These are phyloP conservation scores for Lecanicillium sp. DNA, from an alignment of 2,329 filamentous ascomycete genomes.

Conservation along the genomic window DNA sequence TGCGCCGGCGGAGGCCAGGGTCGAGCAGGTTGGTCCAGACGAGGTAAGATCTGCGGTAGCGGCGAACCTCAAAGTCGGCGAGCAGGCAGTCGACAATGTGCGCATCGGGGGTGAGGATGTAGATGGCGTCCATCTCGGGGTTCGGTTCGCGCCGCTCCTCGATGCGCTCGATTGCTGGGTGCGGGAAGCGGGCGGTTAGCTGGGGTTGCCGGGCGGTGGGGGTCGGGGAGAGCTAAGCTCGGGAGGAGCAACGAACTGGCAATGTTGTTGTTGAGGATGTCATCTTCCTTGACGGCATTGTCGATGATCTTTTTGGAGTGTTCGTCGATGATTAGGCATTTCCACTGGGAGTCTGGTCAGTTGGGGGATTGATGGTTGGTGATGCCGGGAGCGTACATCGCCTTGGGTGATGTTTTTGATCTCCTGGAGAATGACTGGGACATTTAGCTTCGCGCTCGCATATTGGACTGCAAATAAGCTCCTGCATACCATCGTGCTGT, in stretches of 20 bases:
- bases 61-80: slow-evolving; percentile 79
- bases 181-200: slow-evolving; percentile 14
- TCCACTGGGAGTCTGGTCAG: slow-evolving; percentile 61
- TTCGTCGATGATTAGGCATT: slow-evolving; percentile 87
- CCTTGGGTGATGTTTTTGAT: slow-evolving; percentile 74
- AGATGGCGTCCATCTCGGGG: slow-evolving; percentile 89
- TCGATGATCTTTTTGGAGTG: slow-evolving; percentile 78
- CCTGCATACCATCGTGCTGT: slow-evolving; percentile 51
- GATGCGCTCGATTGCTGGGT: slow-evolving; percentile 84
- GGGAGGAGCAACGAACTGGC: slow-evolving; percentile 59
- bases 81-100: slow-evolving; percentile 92
- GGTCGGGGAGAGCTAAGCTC: background rate
- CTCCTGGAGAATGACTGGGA: slow-evolving; percentile 32
- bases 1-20: slow-evolving; percentile 61
- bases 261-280: slow-evolving; percentile 94
- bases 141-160: slow-evolving; percentile 79
- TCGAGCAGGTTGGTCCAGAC: slow-evolving; percentile 80
- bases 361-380: slow-evolving; percentile 4
- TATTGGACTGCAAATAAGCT: background rate
- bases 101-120: slow-evolving; percentile 77
- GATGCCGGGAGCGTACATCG: slow-evolving; percentile 54
- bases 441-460: background rate
- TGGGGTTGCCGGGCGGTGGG: slow-evolving; percentile 9
- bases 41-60: slow-evolving; percentile 73
- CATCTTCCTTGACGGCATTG: slow-evolving; percentile 89